Percentiles rank a stretch among this genome's conserved stretches.
Evolutionary conservation across 1,139 yeast genomes (phyloP).

Genomic region (Protomyces inundatus): DNA sequence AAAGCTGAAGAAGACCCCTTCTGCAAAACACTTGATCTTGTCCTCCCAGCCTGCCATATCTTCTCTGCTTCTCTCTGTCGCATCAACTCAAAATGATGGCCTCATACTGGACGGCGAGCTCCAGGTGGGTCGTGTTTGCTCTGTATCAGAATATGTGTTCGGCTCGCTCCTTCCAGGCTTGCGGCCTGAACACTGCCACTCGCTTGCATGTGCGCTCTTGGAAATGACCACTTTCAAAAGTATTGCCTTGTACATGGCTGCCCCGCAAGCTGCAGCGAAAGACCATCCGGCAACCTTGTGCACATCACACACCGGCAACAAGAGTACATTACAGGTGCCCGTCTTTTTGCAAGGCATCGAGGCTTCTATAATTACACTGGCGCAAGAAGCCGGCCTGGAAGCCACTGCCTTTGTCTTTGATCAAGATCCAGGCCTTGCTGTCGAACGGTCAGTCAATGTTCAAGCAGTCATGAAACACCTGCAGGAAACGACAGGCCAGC

Average conservation of each 20-base stretch:
- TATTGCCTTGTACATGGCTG: background rate
- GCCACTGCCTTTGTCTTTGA: background rate
- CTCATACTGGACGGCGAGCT: background rate
- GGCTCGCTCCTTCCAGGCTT: background rate
- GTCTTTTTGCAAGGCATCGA: background rate
- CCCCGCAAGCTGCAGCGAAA: background rate
- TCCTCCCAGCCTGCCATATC: background rate
- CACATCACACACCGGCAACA: background rate
- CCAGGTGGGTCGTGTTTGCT: background rate
- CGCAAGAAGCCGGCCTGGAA: background rate
- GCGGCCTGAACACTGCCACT: background rate
- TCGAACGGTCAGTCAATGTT: background rate
- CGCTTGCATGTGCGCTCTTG: background rate
- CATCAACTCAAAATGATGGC: background rate
- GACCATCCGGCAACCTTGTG: background rate
- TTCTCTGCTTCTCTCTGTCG: background rate
- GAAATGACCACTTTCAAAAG: background rate
- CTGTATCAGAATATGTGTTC: background rate
- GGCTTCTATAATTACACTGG: background rate
- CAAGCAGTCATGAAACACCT: background rate
- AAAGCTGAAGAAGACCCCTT: background rate
- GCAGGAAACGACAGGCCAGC: background rate
- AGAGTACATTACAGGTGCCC: background rate
- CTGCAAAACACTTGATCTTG: background rate
- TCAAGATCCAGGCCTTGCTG: background rate